Base-by-base conservation (phyloP, 2,329 filamentous ascomycete genomes). In the Cladosporium sp. region DNA sequence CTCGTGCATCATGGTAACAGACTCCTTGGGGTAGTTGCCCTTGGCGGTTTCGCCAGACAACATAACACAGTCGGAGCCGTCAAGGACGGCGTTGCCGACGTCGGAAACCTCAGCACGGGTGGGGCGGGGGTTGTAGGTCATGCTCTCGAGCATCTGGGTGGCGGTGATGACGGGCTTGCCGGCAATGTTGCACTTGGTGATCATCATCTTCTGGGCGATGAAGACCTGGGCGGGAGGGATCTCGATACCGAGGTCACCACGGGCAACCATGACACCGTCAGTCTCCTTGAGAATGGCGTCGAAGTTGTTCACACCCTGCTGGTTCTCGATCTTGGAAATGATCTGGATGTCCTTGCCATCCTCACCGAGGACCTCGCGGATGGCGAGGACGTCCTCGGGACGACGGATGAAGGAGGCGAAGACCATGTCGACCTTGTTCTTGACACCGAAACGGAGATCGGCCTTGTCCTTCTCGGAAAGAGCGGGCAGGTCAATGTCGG, bases 131-230 rank as follows among this genome's bases (percentile, higher is more conserved):
- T 99, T 99, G 87, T 97, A 97, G 81, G 97, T 99, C 95, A 99
- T 99, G 72, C 93, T 97, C 88, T 99, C 95, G 73, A 99, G 88
- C 95, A 99, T 99, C 86, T 99, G 95, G 48, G 95, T 99, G 67
- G 95, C 95, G 82, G 94, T 98, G 79, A 99, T 97, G 80, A 94
- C 93, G 72, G 95, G 95, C 88, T 99, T 99, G 82, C 95, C 95
- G 73, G 93, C 93, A 78, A 97, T 89, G 86, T 99, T 99, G 89
- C 95, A 99, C 89, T 98, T 98, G 82, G 95, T 93, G 81, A 99
- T 99, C 88, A 99, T 93, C 92, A 99, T 99, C 91, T 99, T 99
- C 86, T 99, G 95, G 65, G 95, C 95, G 73, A 96, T 92, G 82
- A 99, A 99, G 72, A 99, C 95, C 86, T 99, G 95, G 70, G 94